Evolutionary conservation across 257 asterid species (phyloP), one percentile per base, ranked within the genome.

Genomic region (Salvia miltiorrhiza): DNA sequence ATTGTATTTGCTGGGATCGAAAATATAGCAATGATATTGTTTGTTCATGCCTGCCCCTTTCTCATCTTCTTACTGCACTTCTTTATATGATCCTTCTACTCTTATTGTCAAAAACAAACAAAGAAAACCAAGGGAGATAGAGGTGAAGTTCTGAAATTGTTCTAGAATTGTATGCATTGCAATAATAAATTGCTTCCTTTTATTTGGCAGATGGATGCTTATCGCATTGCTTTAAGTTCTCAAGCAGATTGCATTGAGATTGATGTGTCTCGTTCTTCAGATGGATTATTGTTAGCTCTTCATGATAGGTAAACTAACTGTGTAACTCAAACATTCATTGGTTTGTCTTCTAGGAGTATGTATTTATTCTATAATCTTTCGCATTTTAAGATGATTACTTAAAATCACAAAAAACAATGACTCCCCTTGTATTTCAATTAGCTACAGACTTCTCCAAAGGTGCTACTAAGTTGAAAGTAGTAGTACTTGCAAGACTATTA

Each of bases 251-350:
- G 99, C 74, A 83, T 93, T 72, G 97, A 93, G 82, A 84, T 93
- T 77, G 99, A 93, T 35, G 93, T 90, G 59, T 93, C 99, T 55
- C 97, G 97, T 74, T 90, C 96, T 75, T 79, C 93, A 65, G 97
- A 93, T 69, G 99, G 99, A 45, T 79, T 86, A 3, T 73, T 93
- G 79, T 86, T 90, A 71, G 96, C 99, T 56, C 91, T 90, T 75
- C 99, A 93, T 74, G 99, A 93, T 84, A 92, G 97, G 99, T 93
- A 86, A 44, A 65, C 59, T 32, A 62, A 43, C 64, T 48, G 26
- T 54, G 64, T 67, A 43, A 52, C 65, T 74, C 19, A 43, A 57
- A 32, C 63, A 5, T 67, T 52, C 12, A 21, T 52, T 70, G 52
- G 19, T 79, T 41, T 77, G 45, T 68, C 52, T 63, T 64, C 56